Evolutionary conservation across 108 stramenopile species (phyloP), one percentile per base, ranked within the genome.

Genomic region (Nitzschia sp.): DNA sequence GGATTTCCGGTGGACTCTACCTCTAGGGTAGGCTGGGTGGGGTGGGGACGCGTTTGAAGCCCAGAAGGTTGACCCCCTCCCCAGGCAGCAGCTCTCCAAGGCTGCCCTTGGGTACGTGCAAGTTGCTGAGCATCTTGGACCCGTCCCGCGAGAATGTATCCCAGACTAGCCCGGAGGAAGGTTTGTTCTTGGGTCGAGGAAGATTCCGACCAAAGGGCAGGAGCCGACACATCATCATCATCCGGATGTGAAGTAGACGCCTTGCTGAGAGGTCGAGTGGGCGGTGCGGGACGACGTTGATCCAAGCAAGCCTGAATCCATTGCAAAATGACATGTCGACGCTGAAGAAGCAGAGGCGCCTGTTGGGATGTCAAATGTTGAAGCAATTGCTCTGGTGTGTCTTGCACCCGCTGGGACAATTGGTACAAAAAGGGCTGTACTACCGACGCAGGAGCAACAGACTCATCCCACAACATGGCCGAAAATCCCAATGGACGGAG

Each of bases 61-160:
- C 81, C 84, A 24, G 52, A 21, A 0, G 88, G 83, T 40, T 80
- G 53, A 7, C 87, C 82, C 19, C 91, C 91, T 11, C 62, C 53
- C 87, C 83, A 90, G 9, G 68, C 64, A 8, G 78, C 82, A 12
- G 87, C 83, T 65, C 83, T 70, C 87, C 87, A 88, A 0, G 87
- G 74, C 61, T 86, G 82, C 53, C 88, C 88, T 25, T 74, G 72
- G 12, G 78, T 65, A 9, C 73, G 68, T 19, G 62, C 73, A n/a
- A 93, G 57, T 15, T 77, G 63, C 22, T 68, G 44, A 9, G 88
- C 88, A 37, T 86, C 76, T 11, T 76, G 62, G 8, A 71, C 19
- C 22, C 76, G 70, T 15, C 91, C 91, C 10, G 87, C 71, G 37
- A 88, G 71, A 62, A 90, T 61, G 10, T 76, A 65, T 6, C 71